phyloP scores from a whole-genome alignment of 257 asterid genomes.

The Solanum clarkiae region DNA sequence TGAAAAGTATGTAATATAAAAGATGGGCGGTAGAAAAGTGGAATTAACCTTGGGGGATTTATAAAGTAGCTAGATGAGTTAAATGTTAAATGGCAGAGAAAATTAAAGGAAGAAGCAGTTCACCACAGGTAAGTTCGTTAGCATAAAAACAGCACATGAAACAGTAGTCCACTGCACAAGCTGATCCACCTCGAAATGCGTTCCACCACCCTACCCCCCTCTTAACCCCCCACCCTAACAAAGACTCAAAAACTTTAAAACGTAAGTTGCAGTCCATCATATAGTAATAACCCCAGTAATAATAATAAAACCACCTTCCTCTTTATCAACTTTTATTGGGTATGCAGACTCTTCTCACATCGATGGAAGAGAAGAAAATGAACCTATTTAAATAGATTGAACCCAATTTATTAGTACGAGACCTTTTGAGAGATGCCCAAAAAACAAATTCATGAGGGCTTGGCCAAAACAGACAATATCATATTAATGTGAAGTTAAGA shows the following conservation, averaged over 20 bases:
- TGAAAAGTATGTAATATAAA: not conserved
- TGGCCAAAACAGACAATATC: too few species aligned
- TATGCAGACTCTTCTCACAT: too few species aligned
- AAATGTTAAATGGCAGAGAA: not conserved
- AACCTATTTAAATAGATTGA: too few species aligned
- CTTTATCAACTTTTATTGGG: not conserved
- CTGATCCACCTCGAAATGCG: slow-evolving; percentile 70
- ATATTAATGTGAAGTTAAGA: too few species aligned
- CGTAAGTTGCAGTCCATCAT: slow-evolving; percentile 1
- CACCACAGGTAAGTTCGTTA: slow-evolving; percentile 36
- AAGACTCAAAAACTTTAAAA: not conserved
- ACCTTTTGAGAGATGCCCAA: too few species aligned
- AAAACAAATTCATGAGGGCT: too few species aligned
- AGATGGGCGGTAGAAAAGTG: not conserved
- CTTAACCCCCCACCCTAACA: not conserved
- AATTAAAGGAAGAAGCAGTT: not conserved
- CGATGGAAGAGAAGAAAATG: too few species aligned
- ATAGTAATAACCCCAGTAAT: not conserved
- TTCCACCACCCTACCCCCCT: slow-evolving; percentile 16
- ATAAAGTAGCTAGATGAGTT: not conserved
- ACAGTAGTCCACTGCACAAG: slow-evolving; percentile 28
- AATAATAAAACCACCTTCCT: not conserved
- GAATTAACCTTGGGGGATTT: not conserved
- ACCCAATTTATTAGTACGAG: too few species aligned
- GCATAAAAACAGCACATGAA: slow-evolving; percentile 30